Base-by-base conservation (phyloP, 2,329 filamentous ascomycete genomes). In the Xylaria sp. region DNA sequence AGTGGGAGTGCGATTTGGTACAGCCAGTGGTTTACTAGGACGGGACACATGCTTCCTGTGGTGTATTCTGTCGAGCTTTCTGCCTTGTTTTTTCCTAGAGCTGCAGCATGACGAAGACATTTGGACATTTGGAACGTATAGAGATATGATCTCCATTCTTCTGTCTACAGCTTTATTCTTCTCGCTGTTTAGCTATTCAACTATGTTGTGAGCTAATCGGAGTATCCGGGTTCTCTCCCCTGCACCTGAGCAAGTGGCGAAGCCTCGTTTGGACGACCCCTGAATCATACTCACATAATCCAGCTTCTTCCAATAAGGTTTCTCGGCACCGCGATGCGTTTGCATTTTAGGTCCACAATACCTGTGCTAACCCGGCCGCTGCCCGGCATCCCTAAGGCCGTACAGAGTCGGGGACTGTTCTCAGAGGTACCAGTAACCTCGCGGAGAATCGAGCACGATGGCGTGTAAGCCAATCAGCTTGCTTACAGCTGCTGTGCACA, bases 311-410 rank as follows among this genome's bases (percentile, higher is more conserved):
- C 71, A 70, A 72, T 69, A 41, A 69, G 49, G 70, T 51, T 63
- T 52, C 67, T 64, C 43, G 63, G 72, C 64, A 67, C 55, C 66
- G 59, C 70, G 73, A 10, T 64, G 73, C 73, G 76, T 78, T 78
- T 78, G 76, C 70, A 65, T 28, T 49, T 25, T 41, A 62, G 62
- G 33, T 69, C 66, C 68, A 77, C 72, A 18, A 70, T 56, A 52
- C 41, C 72, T 78, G 75, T 72, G 60, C 65, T 66, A 64, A 68
- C 68, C 75, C 76, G 75, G 64, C 70, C 65, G 65, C 72, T 69
- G 65, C 60, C 49, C 69, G 36, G 43, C 49, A 62, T 71, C 61
- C 69, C 58, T 28, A 66, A 69, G 58, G 55, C 68, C 49, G 68
- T 73, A 69, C 71, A 66, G 67, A 68, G 71, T 56, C 68, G 70